Percentiles rank a stretch among this genome's conserved stretches.
Evolutionary conservation across 352 stramenopile genomes (phyloP).

Genomic region (Phytophthora hybrid): DNA sequence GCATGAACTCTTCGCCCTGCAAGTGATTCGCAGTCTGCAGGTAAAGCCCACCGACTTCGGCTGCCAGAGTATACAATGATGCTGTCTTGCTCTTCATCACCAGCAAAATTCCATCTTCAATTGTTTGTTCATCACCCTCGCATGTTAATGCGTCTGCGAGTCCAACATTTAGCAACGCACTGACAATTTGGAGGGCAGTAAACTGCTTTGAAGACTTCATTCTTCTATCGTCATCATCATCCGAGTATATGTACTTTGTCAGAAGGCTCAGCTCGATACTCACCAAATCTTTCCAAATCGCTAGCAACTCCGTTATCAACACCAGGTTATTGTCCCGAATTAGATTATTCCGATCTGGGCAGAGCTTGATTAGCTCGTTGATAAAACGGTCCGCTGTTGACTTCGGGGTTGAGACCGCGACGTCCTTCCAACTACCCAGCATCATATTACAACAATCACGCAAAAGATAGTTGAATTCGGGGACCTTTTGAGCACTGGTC

Average conservation of each 20-base stretch:
- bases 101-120: constrained; percentile 64
- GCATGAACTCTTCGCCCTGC: constrained; percentile 36
- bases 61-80: constrained; percentile 66
- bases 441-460: constrained; percentile 76
- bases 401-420: constrained; percentile 27
- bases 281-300: constrained; percentile 60
- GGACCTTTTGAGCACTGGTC: constrained; percentile 33
- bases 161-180: constrained; percentile 57
- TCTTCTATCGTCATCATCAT: constrained; percentile 46
- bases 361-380: constrained; percentile 65
- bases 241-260: constrained; percentile 44
- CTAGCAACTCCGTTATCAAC: constrained; percentile 62
- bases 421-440: constrained; percentile 60
- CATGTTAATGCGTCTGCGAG: constrained; percentile 38
- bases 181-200: constrained; percentile 67
- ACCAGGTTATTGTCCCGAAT: constrained; percentile 79
- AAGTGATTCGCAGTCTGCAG: constrained; percentile 30
- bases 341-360: constrained; percentile 55
- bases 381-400: constrained; percentile 56
- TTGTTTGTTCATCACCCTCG: constrained; percentile 26
- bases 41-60: constrained; percentile 70
- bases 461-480: constrained; percentile 82
- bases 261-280: constrained; percentile 52
- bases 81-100: constrained; percentile 55
- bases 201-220: constrained; percentile 57